Base-by-base conservation (phyloP, 2,329 filamentous ascomycete species). In the Xylaria sp. region DNA sequence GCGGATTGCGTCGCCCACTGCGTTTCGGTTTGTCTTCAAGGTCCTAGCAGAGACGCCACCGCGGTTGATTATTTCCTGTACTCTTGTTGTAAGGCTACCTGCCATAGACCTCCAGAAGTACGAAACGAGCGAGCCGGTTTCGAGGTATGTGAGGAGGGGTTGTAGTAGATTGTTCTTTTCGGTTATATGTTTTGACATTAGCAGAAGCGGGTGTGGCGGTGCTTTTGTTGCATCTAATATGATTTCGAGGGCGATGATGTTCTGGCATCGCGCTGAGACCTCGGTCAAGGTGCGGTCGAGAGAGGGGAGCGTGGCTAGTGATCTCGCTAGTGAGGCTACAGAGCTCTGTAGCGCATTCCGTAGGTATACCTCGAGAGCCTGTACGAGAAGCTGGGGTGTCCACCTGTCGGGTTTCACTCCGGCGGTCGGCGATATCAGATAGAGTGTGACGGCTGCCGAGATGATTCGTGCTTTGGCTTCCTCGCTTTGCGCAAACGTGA, bases 101-200 rank as follows among this genome's bases (percentile, higher is more conserved):
- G 96, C 96, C 75, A 98, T 87, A 9, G 91, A 92, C 61, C 96
- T 87, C 94, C 96, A 99, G 81, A 97, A 99, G 78, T 95, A 97
- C 0, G 92, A 95, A 1, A 93, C 89, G 18, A 99, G 83, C 1
- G 93, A 96, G 0, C 92, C 89, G 0, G 94, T 97, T 79, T 98
- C 96, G 8, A 99, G 87, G n/a, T 90, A 85, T 12, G 87, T 83
- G 9, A 97, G 86, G 0, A 97, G 82, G 0, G 90, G 90, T 65
- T 91, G 87, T 0, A 97, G 84, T 48, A 97, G 86, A 65, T 83
- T 87, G 69, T 76, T 60, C 55, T 81, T 78, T 52, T 83, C 77
- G 28, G 52, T 64, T 4, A 32, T 68, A 8, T 60, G 66, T 65
- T 73, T 61, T 55, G 71, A 67, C 41, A 72, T 68, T 3, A 81